Evolutionary conservation across 495 filamentous ascomycete genomes (phyloP).

Genomic region (Antarctomyces pellizariae): DNA sequence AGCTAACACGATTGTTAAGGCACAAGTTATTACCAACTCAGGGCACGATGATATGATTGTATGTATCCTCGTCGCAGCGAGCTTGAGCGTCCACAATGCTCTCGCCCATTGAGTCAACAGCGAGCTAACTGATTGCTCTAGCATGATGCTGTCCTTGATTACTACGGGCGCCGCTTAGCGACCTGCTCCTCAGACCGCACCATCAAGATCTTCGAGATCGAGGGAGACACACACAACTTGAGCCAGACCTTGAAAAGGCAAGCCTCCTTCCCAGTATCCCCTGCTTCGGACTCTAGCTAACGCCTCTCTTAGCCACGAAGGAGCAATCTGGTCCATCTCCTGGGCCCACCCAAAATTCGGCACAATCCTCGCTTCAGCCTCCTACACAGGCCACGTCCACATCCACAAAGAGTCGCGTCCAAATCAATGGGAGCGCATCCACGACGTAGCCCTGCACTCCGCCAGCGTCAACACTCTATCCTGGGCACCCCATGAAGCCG

Average conservation of each 20-base stretch:
- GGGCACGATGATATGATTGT: slow-evolving; percentile 99
- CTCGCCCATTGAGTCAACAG: slow-evolving; percentile 2
- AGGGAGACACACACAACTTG: slow-evolving; percentile 75
- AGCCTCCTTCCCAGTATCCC: slow-evolving; percentile 6
- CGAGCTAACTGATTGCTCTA: slow-evolving; percentile 15
- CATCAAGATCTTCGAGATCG: slow-evolving; percentile 97
- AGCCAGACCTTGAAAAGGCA: slow-evolving; percentile 92
- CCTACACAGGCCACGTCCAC: slow-evolving; percentile 91
- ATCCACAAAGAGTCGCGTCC: slow-evolving; percentile 82
- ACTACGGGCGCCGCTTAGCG: slow-evolving; percentile 88
- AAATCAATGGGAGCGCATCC: slow-evolving; percentile 54
- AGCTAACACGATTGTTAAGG: too few relatives aligned
- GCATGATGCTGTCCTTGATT: slow-evolving; percentile 96
- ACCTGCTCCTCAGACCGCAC: slow-evolving; percentile 96
- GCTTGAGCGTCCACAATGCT: background rate
- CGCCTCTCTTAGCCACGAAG: slow-evolving; percentile 47
- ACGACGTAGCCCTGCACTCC: slow-evolving; percentile 76
- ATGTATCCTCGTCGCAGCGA: slow-evolving; percentile 20
- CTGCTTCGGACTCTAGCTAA: slow-evolving; percentile 2
- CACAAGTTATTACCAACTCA: slow-evolving; percentile 73
- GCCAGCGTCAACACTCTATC: slow-evolving; percentile 89
- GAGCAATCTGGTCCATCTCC: slow-evolving; percentile 87
- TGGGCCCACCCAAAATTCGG: slow-evolving; percentile 98
- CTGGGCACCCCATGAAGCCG: slow-evolving; percentile 90
- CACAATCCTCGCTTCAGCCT: slow-evolving; percentile 83